A percentile compares a stretch with the other conserved stretches of the same genome.
Conservation (phyloP, 2,329 filamentous ascomycete species). For the Microdochium paspali region DNA sequence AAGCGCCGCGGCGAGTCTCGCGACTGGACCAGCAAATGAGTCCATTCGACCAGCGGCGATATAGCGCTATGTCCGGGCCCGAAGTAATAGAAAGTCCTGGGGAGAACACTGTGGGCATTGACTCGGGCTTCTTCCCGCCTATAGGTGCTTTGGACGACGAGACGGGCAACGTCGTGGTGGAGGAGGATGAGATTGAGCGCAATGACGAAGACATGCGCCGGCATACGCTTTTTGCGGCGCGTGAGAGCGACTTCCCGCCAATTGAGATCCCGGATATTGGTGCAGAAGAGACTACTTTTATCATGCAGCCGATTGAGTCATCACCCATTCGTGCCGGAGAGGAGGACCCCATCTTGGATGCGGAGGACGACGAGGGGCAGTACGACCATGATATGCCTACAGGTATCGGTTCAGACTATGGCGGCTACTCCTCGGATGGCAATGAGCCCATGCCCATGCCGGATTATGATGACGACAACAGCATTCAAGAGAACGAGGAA, state of each 20-base stretch:
- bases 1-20: conserved; percentile 44
- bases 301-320: conserved; percentile 27
- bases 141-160: conserved; percentile 32
- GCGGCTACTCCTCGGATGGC: conserved; percentile 7
- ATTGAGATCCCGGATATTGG: conserved; percentile 37
- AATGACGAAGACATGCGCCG: conserved; percentile 25
- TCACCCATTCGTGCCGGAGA: conserved; percentile 9
- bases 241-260: conserved; percentile 39
- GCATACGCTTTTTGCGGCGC: conserved; percentile 22
- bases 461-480: conserved; percentile 14
- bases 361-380: conserved; percentile 2
- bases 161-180: conserved; percentile 22
- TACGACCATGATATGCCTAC: conserved; percentile 6
- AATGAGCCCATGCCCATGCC: conserved; percentile 11
- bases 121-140: conserved; percentile 43
- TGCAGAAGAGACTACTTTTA: conserved; percentile 39
- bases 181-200: conserved; percentile 27
- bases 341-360: neutral
- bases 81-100: conserved; percentile 11
- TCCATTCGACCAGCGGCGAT: conserved; percentile 32
- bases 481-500: conserved; percentile 14
- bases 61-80: conserved; percentile 37
- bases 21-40: conserved; percentile 39
- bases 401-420: conserved; percentile 9
- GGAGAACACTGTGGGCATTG: conserved; percentile 31